Evolutionary conservation across 306 rosid species (phyloP), one percentile per base, ranked within the genome.

Genomic region (Dryas octopetala): DNA sequence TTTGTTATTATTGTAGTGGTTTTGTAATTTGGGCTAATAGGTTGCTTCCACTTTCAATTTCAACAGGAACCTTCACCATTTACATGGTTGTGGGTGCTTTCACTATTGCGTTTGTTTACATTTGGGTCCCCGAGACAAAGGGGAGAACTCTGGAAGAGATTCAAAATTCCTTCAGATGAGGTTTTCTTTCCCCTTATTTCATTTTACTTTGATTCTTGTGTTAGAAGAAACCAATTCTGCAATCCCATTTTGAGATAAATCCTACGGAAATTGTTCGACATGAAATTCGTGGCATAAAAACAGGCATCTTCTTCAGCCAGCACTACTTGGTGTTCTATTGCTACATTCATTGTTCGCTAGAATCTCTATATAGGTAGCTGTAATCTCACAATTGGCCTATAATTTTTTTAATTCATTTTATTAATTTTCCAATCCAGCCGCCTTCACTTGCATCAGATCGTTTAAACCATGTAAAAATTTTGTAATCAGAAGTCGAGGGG

Each of bases 61-160:
- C 74, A 40, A 81, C 93, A 95, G 99, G 93, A 83, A 90, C 97
- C 76, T 95, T 95, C 96, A 77, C 97, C 60, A 79, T 95, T 15
- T 95, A 91, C 71, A 47, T 80, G 86, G 2, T 83, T 19, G 85
- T 95, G 46, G 81, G 91, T 58, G 91, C 91, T 74, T 85, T 91
- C 19, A 80, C 91, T 0, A 73, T 86, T 68, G 86, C 69, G 66
- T 92, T 95, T 80, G 97, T 95, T 55, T 9, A 78, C 62, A 74
- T 89, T 76, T 92, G 89, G 89, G 99, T 95, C 41, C 99, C 97
- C 28, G 99, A 95, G 84, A 95, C 99, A 12, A 95, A 95, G 76
- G 99, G 97, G 10, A 90, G 86, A 88, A 76, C 93, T 50, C 90
- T 95, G 43, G 99, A 95, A 90, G 97, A 95, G 86, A 95, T 95